Conservation (phyloP, 179 eudicot genomes). For the Nepenthes alata region DNA sequence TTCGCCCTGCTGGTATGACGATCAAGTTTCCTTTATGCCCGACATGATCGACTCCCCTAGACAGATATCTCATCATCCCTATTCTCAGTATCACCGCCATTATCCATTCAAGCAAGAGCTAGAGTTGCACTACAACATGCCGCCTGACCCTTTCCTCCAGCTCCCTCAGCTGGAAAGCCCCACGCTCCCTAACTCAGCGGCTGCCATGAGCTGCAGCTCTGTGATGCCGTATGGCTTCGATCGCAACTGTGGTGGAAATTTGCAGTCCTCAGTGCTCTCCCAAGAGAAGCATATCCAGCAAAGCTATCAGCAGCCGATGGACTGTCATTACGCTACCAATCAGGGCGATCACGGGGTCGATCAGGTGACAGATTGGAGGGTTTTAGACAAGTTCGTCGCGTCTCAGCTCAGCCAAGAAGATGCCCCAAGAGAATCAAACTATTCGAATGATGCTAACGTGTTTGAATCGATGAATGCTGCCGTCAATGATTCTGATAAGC, state of each 20-base stretch:
- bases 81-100: conserved; percentile 16
- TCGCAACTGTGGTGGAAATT: conserved; percentile 3
- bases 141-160: conserved; percentile 48
- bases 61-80: conserved; percentile 24
- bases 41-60: conserved; percentile 44
- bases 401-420: conserved; percentile 68
- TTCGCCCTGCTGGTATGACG: conserved; percentile 60
- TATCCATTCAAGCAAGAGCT: conserved; percentile 57
- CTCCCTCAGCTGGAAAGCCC: conserved; percentile 66
- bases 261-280: background rate
- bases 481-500: conserved; percentile 17
- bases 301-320: conserved; percentile 10
- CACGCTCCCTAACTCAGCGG: conserved; percentile 22
- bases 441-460: conserved; percentile 16
- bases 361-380: conserved; percentile 69
- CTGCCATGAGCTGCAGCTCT: conserved; percentile 12
- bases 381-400: conserved; percentile 68
- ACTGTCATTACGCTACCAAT: conserved; percentile 15
- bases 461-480: conserved; percentile 24
- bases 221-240: conserved; percentile 14
- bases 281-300: conserved; percentile 8
- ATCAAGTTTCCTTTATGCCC: conserved; percentile 60
- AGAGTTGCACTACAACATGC: conserved; percentile 35
- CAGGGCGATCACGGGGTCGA: conserved; percentile 17
- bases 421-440: conserved; percentile 17